Conservation (phyloP, 2,329 filamentous ascomycete species). For the Aspergillus sergii region DNA sequence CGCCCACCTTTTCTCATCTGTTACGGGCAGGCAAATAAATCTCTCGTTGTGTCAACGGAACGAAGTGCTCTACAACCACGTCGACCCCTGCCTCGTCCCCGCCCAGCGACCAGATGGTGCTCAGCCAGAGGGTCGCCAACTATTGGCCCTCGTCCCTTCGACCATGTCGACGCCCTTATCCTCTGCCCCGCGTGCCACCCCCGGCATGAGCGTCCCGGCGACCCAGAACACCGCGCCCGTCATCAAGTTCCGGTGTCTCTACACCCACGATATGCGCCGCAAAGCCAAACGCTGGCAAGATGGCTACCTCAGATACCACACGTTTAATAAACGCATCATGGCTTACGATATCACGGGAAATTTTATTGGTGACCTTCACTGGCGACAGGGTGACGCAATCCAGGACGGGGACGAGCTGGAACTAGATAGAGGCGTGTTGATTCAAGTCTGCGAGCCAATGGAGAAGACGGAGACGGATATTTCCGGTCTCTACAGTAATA, state of each 20-base stretch:
- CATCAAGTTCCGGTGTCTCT: slow-evolving; percentile 81
- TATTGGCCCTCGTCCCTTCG: slow-evolving; percentile 11
- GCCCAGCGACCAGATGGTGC: slow-evolving; percentile 16
- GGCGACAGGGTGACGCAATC: slow-evolving; percentile 69
- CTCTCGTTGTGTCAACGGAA: not conserved
- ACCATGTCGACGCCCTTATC: slow-evolving; percentile 10
- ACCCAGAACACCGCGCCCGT: slow-evolving; percentile 72
- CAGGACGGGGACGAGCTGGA: slow-evolving; percentile 80
- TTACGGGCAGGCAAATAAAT: not conserved
- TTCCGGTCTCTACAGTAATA: slow-evolving; percentile 72
- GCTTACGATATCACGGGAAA: slow-evolving; percentile 81
- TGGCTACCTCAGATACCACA: slow-evolving; percentile 83
- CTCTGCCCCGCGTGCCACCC: not conserved
- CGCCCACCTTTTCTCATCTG: not conserved
- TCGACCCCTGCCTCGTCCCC: not conserved
- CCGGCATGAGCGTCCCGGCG: slow-evolving; percentile 41
- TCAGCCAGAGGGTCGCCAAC: slow-evolving; percentile 11
- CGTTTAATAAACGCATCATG: slow-evolving; percentile 90
- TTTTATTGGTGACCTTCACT: slow-evolving; percentile 83
- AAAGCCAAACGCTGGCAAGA: slow-evolving; percentile 96
- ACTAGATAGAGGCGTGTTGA: slow-evolving; percentile 74
- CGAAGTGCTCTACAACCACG: not conserved
- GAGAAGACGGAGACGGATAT: slow-evolving; percentile 76
- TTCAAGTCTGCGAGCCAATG: slow-evolving; percentile 78
- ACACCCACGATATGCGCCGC: slow-evolving; percentile 78